Base-by-base conservation (phyloP, 495 filamentous ascomycete genomes). In the Podospora anserina region DNA sequence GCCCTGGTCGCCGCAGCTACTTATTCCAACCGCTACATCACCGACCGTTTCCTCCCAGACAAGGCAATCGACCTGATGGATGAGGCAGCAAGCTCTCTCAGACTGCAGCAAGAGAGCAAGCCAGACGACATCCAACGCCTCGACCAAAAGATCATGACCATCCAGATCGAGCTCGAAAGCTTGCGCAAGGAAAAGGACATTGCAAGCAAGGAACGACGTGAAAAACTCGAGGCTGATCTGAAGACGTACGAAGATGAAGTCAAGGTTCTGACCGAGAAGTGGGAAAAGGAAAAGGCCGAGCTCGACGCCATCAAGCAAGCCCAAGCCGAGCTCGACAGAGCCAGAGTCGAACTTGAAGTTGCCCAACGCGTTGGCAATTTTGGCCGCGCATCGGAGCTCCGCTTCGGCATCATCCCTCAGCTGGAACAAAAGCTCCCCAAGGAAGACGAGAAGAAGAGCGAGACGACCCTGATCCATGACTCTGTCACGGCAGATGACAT, bases 51-150 rank as follows among this genome's bases (percentile, higher is more conserved):
- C 77, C 83, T 97, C 1, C 94, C 95, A 1, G 94, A 97, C 78
- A 97, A 98, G 75, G 95, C 95, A 6, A 99, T 99, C 69, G 95
- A 99, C 77, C 77, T 99, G 63, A 92, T 99, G 70, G 95, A 99
- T 75, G 95, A 98, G 79, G 95, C 95, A 16, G 94, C 95, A 4
- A 96, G 92, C 54, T 91, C 92, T 15, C 82, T 97, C 9, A 86
- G 95, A 19, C 78, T 99, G 68, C 95, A 99, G 75, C 95, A 99
- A 77, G 95, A 99, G 79, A 97, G 92, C 72, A 97, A 96, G 70
- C 95, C 95, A 0, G 95, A 99, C 68, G 87, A 92, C 16, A 97
- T 99, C 32, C 88, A 93, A 75, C 87, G 90, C 63, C 85, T 97
- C 20, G 95, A 98, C 73, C 91, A 94, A 61, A 90, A 92, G 73